Percentiles rank a stretch among this genome's conserved stretches.
phyloP scores from a whole-genome alignment of 495 filamentous ascomycete species.

The Cairneyella variabilis region DNA sequence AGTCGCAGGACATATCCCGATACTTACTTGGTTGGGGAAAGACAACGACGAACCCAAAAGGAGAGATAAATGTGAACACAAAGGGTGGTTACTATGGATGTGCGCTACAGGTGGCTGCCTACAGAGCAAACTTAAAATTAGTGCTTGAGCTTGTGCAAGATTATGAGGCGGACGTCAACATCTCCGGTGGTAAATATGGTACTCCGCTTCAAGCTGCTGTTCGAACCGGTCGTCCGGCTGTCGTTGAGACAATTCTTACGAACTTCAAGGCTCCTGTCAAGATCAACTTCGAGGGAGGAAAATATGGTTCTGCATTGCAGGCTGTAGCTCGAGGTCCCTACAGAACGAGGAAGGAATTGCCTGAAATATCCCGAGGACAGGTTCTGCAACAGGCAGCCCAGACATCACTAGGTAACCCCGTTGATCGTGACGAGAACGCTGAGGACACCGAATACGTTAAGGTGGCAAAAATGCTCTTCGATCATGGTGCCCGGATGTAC shows the following conservation, averaged over 20 bases:
- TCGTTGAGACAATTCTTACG: conserved; percentile 2
- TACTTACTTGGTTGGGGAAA: conserved; percentile 19
- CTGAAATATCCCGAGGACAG: conserved; percentile 8
- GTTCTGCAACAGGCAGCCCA: background rate
- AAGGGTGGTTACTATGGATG: conserved; percentile 5
- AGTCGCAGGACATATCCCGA: background rate
- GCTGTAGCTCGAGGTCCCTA: conserved; percentile 20
- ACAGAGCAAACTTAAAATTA: background rate
- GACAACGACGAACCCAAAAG: background rate
- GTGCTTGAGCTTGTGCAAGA: conserved; percentile 20
- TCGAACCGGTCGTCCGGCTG: background rate
- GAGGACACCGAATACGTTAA: background rate
- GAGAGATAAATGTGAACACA: conserved; percentile 6
- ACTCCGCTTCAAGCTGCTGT: conserved; percentile 25
- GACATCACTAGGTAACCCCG: background rate
- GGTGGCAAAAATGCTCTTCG: conserved; percentile 21
- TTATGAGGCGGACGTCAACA: conserved; percentile 26
- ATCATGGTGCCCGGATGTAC: conserved; percentile 8
- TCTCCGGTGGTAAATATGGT: conserved; percentile 19
- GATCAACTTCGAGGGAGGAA: conserved; percentile 20
- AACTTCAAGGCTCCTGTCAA: conserved; percentile 9
- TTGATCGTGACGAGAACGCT: background rate
- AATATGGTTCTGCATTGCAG: conserved; percentile 20
- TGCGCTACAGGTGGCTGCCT: conserved; percentile 15
- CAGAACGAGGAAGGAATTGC: conserved; percentile 1